Evolutionary conservation across 257 asterid genomes (phyloP).

Genomic region (Salvia rosmarinus): DNA sequence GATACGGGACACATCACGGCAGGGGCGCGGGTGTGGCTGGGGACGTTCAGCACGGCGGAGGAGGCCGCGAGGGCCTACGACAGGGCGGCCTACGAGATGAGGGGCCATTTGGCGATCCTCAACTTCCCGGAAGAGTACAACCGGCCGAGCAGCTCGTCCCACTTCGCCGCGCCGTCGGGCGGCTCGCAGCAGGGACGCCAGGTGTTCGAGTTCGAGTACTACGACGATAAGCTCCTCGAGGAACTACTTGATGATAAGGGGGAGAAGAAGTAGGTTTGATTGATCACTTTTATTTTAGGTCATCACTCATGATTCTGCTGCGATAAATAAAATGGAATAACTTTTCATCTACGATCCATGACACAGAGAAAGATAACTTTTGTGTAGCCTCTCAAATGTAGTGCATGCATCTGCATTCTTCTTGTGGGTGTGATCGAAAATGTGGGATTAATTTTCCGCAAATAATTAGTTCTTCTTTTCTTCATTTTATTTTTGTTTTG

Average conservation of each 20-base stretch:
- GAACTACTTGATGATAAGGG: conserved; percentile 47
- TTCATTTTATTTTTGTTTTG: neutral
- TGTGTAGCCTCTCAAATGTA: neutral
- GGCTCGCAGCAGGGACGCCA: conserved; percentile 28
- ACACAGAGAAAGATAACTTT: neutral
- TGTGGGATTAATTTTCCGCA: neutral
- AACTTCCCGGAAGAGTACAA: conserved; percentile 52
- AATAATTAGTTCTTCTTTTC: neutral
- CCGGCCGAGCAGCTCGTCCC: conserved; percentile 43
- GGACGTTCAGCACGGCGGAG: conserved; percentile 49
- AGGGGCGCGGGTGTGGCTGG: conserved; percentile 51
- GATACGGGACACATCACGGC: conserved; percentile 46
- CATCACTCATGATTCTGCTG: neutral
- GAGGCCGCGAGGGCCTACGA: conserved; percentile 57
- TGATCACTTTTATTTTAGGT: too few relatives aligned
- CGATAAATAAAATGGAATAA: neutral
- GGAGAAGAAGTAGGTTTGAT: conserved; percentile 9
- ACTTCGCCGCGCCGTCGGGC: conserved; percentile 31
- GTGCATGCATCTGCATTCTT: neutral
- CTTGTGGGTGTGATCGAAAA: neutral
- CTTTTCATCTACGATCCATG: neutral
- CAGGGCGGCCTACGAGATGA: conserved; percentile 46
- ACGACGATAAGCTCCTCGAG: conserved; percentile 47
- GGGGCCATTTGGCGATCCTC: conserved; percentile 52
- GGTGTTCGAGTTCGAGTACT: conserved; percentile 52